Base-by-base conservation (phyloP, 768 basidiomycete genomes). In the Fibroporia radiculosa region DNA sequence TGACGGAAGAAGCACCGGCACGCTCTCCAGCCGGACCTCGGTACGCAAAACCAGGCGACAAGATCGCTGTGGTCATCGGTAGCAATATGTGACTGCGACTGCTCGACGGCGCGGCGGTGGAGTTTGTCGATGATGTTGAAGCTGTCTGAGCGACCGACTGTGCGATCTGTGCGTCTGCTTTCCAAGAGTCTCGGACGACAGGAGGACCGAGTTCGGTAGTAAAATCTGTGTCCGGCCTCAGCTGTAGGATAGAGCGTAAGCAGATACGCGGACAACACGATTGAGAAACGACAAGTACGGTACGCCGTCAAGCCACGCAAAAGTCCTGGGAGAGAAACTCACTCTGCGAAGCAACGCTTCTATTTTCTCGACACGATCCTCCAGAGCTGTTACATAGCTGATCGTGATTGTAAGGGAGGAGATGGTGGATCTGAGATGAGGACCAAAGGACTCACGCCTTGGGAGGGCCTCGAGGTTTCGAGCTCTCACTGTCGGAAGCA, bases 171-270 rank as follows among this genome's bases (percentile, higher is more conserved):
- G 29, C 22, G 14, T 44, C 42, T 22, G 32, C 46, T 53, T 61
- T 83, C 84, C 84, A 86, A 4, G 81, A 82, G 51, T 72, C 81
- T 28, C 82, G 75, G 36, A 75, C 27, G 7, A 86, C 63, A 1
- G 73, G 73, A 6, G 79, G 76, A 0, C 84, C 84, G 37, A 87
- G 66, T 49, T 82, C 75, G 18, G 70, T 62, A 26, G 75, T 71
- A 56, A 83, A 80, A 56, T 84, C 79, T 35, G 63, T 57, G 48
- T 75, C 74, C 24, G 84, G 84, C 23, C 69, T 71, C 51, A 85
- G 66, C 84, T 86, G 54, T 51, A 36, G 36, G 29, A 16, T 26
- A 27, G 14, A 33, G 14, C 14, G 3, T 12, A n/a, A 25, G 31
- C 13, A 37, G 23, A 27, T 6, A 16, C 5, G 37, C 13, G 24